Base-by-base conservation (phyloP, 208 protist species). In the Phytomonas sp. region DNA sequence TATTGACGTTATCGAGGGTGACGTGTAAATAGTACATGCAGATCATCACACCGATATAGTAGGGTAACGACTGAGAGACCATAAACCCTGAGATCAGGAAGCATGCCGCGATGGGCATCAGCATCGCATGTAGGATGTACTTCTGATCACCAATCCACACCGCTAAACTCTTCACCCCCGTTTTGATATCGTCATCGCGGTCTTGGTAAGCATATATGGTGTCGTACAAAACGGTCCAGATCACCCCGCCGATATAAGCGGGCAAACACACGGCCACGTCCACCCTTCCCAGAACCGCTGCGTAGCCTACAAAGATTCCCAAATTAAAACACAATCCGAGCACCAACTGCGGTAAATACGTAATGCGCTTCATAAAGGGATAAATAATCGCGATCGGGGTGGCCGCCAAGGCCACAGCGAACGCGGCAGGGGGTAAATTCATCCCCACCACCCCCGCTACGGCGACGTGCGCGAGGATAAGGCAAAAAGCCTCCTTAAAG, bases 291-390 rank as follows among this genome's bases (percentile, higher is more conserved):
- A 93, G 73, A 30, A 95, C 88, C 0, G 90, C 87, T 0, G 87
- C 86, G 78, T 95, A 95, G 49, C 90, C 90, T 3, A 93, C 90
- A 74, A 95, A 93, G 67, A 95, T 91, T 36, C 90, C 87, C 82
- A 82, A 90, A 72, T 91, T 93, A 64, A 88, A 91, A 70, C 84
- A 92, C 11, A 92, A 68, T 29, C 85, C 87, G 7, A 92, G 73
- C 37, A 89, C 80, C n/a, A 93, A 34, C 83, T 95, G 90, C 31
- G 86, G 86, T 29, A 80, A 75, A 72, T 90, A 88, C 31, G 87
- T 91, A 71, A 91, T 76, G 75, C 87, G 87, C 71, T 92, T 92
- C 87, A 93, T 91, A 36, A 94, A 87, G 10, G 87, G 86, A 69
- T 94, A 94, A 32, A 87, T 78, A 12, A 87, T 68, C 76, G 80